phyloP scores from a whole-genome alignment of 2,329 filamentous ascomycete species.

The Calonectria honghensis region DNA sequence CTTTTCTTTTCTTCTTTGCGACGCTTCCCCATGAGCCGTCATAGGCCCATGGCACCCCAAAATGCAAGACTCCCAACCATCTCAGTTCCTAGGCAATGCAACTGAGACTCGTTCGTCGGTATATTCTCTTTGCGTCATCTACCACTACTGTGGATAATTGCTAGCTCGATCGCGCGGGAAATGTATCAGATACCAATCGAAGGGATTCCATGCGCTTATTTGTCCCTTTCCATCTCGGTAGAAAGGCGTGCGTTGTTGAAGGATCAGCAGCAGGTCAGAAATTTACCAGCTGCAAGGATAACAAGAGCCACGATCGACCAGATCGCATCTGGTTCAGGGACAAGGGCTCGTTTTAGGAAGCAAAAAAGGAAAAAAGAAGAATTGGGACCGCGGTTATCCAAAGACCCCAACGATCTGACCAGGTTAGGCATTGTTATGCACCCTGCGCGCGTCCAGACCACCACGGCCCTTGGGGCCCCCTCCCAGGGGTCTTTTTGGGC shows the following conservation, averaged over 20 bases:
- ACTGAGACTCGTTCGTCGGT: background rate
- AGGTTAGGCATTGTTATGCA: conserved; percentile 23
- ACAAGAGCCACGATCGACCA: conserved; percentile 3
- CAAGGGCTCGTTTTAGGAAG: background rate
- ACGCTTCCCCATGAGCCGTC: background rate
- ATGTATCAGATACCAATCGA: background rate
- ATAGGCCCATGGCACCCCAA: background rate
- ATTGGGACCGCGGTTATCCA: background rate
- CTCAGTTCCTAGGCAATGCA: background rate
- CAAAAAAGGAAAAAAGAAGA: background rate
- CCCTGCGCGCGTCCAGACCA: conserved; percentile 7
- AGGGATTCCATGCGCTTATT: background rate
- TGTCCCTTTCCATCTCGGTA: background rate
- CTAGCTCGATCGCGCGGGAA: background rate
- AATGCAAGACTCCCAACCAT: conserved; percentile 5
- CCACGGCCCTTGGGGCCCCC: background rate
- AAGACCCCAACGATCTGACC: background rate
- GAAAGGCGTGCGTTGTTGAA: background rate
- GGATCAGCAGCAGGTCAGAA: conserved; percentile 12
- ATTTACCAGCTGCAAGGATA: conserved; percentile 7
- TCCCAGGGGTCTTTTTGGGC: background rate
- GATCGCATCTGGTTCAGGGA: conserved; percentile 11
- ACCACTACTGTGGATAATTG: background rate
- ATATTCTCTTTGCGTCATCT: conserved; percentile 2
- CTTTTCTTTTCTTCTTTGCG: conserved; percentile 2